Evolutionary conservation across 2,329 filamentous ascomycete genomes (phyloP).

Genomic region (Pochonia chlamydosporia): DNA sequence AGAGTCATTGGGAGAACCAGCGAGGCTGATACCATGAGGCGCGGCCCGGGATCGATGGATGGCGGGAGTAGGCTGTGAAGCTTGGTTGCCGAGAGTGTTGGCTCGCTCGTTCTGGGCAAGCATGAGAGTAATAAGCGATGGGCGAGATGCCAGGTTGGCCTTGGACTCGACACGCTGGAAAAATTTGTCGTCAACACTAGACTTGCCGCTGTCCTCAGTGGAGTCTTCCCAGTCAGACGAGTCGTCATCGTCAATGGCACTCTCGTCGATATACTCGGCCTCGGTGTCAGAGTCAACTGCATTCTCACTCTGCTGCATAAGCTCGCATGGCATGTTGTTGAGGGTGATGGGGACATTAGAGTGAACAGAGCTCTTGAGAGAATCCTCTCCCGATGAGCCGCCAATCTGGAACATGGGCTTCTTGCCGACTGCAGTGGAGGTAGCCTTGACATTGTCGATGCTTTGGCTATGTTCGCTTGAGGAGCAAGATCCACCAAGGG

Average conservation of each 20-base stretch:
- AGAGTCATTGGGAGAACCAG: constrained; percentile 50
- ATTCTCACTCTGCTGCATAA: constrained; percentile 47
- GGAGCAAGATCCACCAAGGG: constrained; percentile 74
- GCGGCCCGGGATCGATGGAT: constrained; percentile 56
- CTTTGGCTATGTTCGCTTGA: constrained; percentile 54
- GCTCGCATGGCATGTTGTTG: constrained; percentile 65
- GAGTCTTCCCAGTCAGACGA: constrained; percentile 59
- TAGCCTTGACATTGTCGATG: constrained; percentile 35
- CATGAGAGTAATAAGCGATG: constrained; percentile 84
- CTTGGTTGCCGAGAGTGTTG: constrained; percentile 61
- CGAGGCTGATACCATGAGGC: constrained; percentile 36
- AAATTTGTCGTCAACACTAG: constrained; percentile 73
- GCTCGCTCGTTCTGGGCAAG: constrained; percentile 73
- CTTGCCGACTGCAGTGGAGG: constrained; percentile 21
- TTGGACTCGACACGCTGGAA: constrained; percentile 91
- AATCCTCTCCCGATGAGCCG: constrained; percentile 68
- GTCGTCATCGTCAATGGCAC: constrained; percentile 70
- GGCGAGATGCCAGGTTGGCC: constrained; percentile 75
- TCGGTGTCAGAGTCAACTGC: constrained; percentile 33
- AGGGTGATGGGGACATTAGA: constrained; percentile 54
- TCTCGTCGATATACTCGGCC: constrained; percentile 69
- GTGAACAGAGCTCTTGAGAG: constrained; percentile 51
- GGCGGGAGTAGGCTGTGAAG: constrained; percentile 62
- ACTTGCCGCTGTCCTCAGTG: constrained; percentile 74
- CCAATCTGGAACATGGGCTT: constrained; percentile 47